phyloP scores from a whole-genome alignment of 2,329 filamentous ascomycete genomes.

The Pestalotiopsis sp. region DNA sequence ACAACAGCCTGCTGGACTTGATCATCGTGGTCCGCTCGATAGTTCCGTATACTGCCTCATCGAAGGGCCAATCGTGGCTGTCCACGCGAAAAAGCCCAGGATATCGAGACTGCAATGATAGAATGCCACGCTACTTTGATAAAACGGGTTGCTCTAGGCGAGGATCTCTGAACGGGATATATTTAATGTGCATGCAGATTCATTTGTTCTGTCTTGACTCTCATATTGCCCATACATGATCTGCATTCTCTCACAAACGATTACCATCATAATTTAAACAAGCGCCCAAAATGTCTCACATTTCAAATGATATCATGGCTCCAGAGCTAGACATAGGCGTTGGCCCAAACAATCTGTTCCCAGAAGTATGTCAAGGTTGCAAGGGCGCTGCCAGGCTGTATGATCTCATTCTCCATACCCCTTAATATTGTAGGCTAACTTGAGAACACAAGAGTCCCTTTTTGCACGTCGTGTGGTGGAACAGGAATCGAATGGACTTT shows the following conservation, averaged over 20 bases:
- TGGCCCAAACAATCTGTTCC: neutral
- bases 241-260: no score
- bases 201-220: no score
- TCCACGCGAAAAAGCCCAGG: neutral
- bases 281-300: neutral
- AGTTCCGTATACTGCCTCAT: neutral
- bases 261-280: no score
- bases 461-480: neutral
- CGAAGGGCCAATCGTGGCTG: neutral
- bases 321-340: neutral
- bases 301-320: neutral
- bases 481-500: neutral
- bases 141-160: neutral
- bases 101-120: neutral
- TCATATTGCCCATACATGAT: no score
- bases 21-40: neutral
- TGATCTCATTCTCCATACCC: neutral
- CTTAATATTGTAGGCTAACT: neutral
- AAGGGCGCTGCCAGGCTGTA: neutral
- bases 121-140: neutral
- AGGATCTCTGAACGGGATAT: neutral
- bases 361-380: neutral
- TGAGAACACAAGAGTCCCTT: neutral
- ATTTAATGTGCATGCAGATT: neutral
- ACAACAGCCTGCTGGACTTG: neutral